Evolutionary conservation across 2,329 filamentous ascomycete species (phyloP).

Genomic region (Penicillium sclerotiorum): DNA sequence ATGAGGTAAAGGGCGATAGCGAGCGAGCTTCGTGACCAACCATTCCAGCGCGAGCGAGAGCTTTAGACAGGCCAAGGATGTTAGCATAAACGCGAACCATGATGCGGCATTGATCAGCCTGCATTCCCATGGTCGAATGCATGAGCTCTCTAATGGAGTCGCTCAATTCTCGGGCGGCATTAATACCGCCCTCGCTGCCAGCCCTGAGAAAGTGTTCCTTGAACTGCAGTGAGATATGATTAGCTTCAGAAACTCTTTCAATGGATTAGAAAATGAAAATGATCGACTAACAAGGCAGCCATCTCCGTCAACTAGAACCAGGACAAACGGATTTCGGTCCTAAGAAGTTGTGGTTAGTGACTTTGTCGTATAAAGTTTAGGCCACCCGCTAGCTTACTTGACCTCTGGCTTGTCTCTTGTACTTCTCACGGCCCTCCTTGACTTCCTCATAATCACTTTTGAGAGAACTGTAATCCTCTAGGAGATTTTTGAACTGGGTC

Average conservation of each 20-base stretch:
- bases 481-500: slow-evolving; percentile 46
- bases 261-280: background rate
- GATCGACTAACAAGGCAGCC: slow-evolving; percentile 50
- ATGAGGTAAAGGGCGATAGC: slow-evolving; percentile 57
- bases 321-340: slow-evolving; percentile 60
- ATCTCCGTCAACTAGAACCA: slow-evolving; percentile 65
- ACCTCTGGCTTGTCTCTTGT: slow-evolving; percentile 56
- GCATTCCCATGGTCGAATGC: slow-evolving; percentile 43
- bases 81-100: slow-evolving; percentile 62
- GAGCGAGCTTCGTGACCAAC: slow-evolving; percentile 59
- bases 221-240: slow-evolving; percentile 56
- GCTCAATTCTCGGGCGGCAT: slow-evolving; percentile 58
- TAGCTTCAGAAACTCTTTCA: too few relatives aligned
- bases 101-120: slow-evolving; percentile 55
- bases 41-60: slow-evolving; percentile 53
- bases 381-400: slow-evolving; percentile 33
- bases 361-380: background rate
- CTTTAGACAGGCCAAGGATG: slow-evolving; percentile 56
- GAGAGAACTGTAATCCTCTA: slow-evolving; percentile 58
- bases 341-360: slow-evolving; percentile 22
- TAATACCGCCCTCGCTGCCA: slow-evolving; percentile 58
- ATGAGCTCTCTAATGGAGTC: slow-evolving; percentile 54
- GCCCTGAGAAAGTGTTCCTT: slow-evolving; percentile 53
- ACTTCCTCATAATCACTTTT: slow-evolving; percentile 63
- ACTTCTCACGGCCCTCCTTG: slow-evolving; percentile 56